phyloP scores from a whole-genome alignment of 2,329 filamentous ascomycete genomes.

The Bimuria novae-zelandiae region DNA sequence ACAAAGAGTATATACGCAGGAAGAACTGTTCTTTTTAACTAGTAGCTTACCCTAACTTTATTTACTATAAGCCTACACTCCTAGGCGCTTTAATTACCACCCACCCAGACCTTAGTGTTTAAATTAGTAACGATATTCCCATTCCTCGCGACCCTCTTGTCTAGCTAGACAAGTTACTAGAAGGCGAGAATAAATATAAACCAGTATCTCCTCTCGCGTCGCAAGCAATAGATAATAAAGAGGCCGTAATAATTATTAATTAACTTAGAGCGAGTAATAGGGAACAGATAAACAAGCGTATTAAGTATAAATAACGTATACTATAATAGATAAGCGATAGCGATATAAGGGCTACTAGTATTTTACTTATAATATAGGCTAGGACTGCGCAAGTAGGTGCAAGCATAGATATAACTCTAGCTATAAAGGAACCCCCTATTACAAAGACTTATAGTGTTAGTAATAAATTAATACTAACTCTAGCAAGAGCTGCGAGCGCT shows the following conservation, averaged over 20 bases:
- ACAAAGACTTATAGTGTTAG: slow-evolving; percentile 1
- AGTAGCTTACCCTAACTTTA: slow-evolving; percentile 2
- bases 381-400: neutral
- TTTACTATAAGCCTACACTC: neutral
- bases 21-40: neutral
- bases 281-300: neutral
- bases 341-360: neutral
- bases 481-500: neutral
- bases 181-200: slow-evolving; percentile 1
- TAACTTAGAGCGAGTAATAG: slow-evolving; percentile 2
- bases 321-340: slow-evolving; percentile 4
- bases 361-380: slow-evolving; percentile 3
- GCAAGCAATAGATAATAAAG: neutral
- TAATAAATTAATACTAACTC: neutral
- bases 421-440: neutral
- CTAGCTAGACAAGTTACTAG: slow-evolving; percentile 5
- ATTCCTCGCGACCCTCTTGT: slow-evolving; percentile 1
- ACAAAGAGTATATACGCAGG: slow-evolving; percentile 1
- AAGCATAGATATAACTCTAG: slow-evolving; percentile 4
- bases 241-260: neutral
- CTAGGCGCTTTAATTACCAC: neutral
- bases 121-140: slow-evolving; percentile 5
- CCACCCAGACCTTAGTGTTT: slow-evolving; percentile 1
- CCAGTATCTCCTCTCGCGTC: neutral
- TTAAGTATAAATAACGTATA: slow-evolving; percentile 6